Evolutionary conservation across 257 asterid genomes (phyloP), one percentile per base, ranked within the genome.

Genomic region (Paulownia fortunei): DNA sequence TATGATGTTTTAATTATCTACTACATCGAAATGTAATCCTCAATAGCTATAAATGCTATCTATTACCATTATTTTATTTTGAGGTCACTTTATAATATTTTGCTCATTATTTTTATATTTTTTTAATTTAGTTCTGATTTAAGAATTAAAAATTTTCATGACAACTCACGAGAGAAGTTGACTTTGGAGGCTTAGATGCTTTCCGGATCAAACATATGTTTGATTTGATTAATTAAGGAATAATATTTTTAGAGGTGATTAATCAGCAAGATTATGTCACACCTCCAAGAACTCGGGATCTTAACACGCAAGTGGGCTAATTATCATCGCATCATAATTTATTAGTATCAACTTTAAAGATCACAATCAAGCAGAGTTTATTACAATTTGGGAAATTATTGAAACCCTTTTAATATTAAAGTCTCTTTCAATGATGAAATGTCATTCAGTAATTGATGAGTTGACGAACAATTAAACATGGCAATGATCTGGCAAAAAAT

Each of bases 261-360:
- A 13, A 8, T 42, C 39, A 74, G 79, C 16, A 74, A 74, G 51
- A 46, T 34, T 76, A 62, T 52, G 19, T 34, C 67, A 16, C 67
- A 52, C 37, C 58, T 54, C 74, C 80, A 66, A 76, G 69, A 76
- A 76, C 47, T 51, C 56, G 36, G 80, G 80, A 46, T 67, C 21
- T 54, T 54, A 21, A 51, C 30, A 51, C 73, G 21, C 68, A 61
- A 27, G 64, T 58, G n/a, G 64, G n/a, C 46, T 54, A 30, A 49
- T 10, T 19, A 23, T 67, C 2, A n/a, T 34, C 13, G 60, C 1
- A 32, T 30, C 47, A 30, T 36, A 21, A 21, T 49, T 49, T 32
- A 47, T 34, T 69, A 9, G 16, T 60, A 23, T 75, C 74, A 64
- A 65, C 74, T 64, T 32, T 13, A 76, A 61, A 62, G 8, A 51